These are phyloP conservation scores for Tetrapyrgos nigripes DNA, from an alignment of 1,284 basidiomycete species.

Conservation along the genomic window DNA sequence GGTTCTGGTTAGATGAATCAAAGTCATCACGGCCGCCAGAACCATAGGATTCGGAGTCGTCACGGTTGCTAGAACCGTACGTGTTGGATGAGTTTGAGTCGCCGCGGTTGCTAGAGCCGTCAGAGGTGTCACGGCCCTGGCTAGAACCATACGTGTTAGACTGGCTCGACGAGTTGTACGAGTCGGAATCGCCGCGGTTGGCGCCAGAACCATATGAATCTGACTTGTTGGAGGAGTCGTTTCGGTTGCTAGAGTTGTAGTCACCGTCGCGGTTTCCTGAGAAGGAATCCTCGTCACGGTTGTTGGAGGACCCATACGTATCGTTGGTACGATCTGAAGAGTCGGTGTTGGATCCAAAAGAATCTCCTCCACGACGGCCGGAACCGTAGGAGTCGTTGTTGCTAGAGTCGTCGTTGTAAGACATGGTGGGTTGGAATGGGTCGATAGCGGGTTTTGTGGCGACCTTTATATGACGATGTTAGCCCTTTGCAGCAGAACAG, in stretches of 20 bases:
- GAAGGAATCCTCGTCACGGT: constrained; percentile 18
- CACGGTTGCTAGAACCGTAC: constrained; percentile 15
- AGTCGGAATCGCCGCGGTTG: constrained; percentile 25
- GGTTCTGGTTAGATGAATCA: too few relatives aligned
- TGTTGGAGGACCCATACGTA: constrained; percentile 23
- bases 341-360: constrained; percentile 24
- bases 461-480: constrained; percentile 20
- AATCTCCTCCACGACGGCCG: constrained; percentile 7
- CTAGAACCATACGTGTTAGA: constrained; percentile 29
- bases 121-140: too few relatives aligned
- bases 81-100: constrained; percentile 30
- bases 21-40: constrained; percentile 16
- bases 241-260: not conserved
- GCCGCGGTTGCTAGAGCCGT: constrained; percentile 24
- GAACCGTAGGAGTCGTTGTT: constrained; percentile 14
- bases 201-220: constrained; percentile 20
- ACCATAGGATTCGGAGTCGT: constrained; percentile 23
- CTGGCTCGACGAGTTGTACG: too few relatives aligned
- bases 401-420: not conserved
- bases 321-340: too few relatives aligned
- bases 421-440: constrained; percentile 17
- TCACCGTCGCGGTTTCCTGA: constrained; percentile 3
- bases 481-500: too few relatives aligned
- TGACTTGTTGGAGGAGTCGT: constrained; percentile 14
- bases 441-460: too few relatives aligned